Conservation (phyloP, 345 rosid genomes). For the Euphorbia tirucalli region DNA sequence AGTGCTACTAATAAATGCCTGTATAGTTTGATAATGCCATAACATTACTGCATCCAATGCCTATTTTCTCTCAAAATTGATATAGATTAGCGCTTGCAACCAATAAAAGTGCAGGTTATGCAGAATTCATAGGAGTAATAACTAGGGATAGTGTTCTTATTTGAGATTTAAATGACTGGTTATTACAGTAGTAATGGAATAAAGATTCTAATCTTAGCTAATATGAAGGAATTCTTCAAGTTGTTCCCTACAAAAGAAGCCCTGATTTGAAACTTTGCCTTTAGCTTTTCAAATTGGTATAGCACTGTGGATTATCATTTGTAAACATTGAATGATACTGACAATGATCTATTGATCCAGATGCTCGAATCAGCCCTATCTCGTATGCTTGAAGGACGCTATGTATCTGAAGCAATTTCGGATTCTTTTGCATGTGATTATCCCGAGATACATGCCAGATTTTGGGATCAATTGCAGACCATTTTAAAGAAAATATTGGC, state of each 20-base stretch:
- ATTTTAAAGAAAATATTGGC: conserved; percentile 67
- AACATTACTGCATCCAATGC: neutral
- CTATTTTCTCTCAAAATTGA: too few relatives aligned
- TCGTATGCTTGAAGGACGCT: conserved; percentile 65
- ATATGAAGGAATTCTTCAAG: neutral
- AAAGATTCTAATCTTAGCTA: neutral
- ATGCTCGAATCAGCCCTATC: conserved; percentile 74
- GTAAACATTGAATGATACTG: neutral
- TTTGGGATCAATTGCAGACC: conserved; percentile 73
- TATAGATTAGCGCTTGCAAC: neutral
- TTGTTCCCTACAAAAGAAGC: too few relatives aligned
- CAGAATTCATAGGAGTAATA: too few relatives aligned
- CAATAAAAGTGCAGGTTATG: too few relatives aligned
- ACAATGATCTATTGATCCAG: conserved; percentile 36
- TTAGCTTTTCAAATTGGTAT: neutral
- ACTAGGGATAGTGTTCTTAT: too few relatives aligned
- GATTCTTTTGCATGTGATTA: conserved; percentile 38
- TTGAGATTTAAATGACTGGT: neutral
- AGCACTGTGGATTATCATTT: neutral
- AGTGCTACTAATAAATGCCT: neutral
- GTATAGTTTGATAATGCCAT: neutral
- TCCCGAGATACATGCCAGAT: conserved; percentile 47
- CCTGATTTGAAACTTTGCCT: neutral
- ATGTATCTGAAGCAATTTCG: conserved; percentile 31
- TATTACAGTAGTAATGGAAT: neutral